Conservation (phyloP, 129 eudicot species). For the Tagetes erecta region DNA sequence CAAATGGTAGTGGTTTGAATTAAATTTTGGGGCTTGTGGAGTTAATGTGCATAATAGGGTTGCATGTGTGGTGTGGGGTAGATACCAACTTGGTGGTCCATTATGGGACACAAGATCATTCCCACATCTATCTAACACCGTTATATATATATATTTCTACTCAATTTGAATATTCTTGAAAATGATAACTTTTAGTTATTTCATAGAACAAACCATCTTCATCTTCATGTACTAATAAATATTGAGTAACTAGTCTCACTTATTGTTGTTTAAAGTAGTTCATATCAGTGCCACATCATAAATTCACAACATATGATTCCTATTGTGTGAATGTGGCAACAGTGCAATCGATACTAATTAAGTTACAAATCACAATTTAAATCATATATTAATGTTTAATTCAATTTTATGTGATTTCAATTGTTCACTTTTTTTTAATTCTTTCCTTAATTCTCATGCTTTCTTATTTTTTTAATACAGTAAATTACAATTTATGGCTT, state of each 20-base stretch:
- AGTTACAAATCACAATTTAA: no score
- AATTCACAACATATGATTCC: no score
- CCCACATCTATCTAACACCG: conserved; percentile 18
- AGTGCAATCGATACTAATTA: no score
- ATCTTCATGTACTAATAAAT: not conserved
- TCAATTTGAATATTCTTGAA: conserved; percentile 10
- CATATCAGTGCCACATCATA: no score
- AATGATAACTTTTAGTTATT: conserved; percentile 2
- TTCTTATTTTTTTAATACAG: no score
- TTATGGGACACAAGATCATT: conserved; percentile 27
- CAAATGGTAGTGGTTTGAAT: conserved; percentile 29
- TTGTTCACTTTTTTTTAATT: no score
- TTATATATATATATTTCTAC: not conserved
- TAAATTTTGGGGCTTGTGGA: conserved; percentile 25
- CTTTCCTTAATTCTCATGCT: no score
- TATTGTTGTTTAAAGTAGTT: not conserved
- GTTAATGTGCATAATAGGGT: conserved; percentile 32
- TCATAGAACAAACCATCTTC: not conserved
- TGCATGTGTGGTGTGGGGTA: conserved; percentile 42
- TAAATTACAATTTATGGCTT: no score
- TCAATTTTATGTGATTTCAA: no score
- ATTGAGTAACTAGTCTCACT: not conserved
- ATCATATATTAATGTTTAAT: no score
- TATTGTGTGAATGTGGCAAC: no score
- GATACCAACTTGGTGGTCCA: conserved; percentile 14